A percentile compares a stretch with the other conserved stretches of the same genome.
Evolutionary conservation across 768 basidiomycete genomes (phyloP).

Genomic region (Russula griseocarnosa): DNA sequence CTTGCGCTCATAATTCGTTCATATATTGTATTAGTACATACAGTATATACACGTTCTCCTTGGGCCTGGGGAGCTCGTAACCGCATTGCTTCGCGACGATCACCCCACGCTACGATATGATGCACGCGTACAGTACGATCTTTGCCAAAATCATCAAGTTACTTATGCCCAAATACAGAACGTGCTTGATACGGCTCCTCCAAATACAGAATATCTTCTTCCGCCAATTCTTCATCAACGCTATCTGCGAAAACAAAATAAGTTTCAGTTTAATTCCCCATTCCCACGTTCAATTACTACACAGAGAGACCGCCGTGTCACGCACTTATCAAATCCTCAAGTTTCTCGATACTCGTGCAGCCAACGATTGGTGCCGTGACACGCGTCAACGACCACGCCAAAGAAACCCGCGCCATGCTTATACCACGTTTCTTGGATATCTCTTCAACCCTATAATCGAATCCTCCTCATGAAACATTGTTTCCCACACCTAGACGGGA

Average conservation of each 20-base stretch:
- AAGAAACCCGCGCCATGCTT: slow-evolving; percentile 43
- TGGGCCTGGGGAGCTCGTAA: too few relatives aligned
- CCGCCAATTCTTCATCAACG: slow-evolving; percentile 13
- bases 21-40: too few relatives aligned
- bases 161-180: slow-evolving; percentile 13
- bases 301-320: background rate
- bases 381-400: slow-evolving; percentile 34
- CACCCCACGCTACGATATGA: too few relatives aligned
- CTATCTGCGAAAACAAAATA: slow-evolving; percentile 1
- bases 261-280: background rate
- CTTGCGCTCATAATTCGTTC: too few relatives aligned
- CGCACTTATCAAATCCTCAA: slow-evolving; percentile 26
- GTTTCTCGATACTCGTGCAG: slow-evolving; percentile 24
- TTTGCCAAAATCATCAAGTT: background rate
- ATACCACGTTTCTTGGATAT: slow-evolving; percentile 38
- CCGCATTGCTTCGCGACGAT: too few relatives aligned
- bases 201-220: slow-evolving; percentile 23
- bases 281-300: too few relatives aligned
- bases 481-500: background rate
- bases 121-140: too few relatives aligned
- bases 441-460: slow-evolving; percentile 39
- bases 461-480: background rate
- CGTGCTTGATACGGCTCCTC: slow-evolving; percentile 28
- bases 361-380: slow-evolving; percentile 21
- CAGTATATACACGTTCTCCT: too few relatives aligned